Conservation (phyloP, 768 basidiomycete genomes). For the Boletus edulis region DNA sequence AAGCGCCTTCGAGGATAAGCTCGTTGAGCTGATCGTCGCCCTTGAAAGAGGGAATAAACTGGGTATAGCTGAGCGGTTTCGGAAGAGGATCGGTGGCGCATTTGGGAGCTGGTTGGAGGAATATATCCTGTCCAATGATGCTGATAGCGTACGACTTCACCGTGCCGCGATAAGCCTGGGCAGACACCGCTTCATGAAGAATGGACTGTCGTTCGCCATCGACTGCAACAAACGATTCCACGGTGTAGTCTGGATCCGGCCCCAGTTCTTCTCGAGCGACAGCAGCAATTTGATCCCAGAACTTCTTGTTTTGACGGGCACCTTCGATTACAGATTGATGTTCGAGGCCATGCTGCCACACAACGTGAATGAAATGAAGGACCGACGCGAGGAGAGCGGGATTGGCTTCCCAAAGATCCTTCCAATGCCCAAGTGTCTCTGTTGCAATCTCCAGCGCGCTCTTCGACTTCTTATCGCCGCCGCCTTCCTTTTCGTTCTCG, state of each 20-base stretch:
- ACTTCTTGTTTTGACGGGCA: slow-evolving; percentile 52
- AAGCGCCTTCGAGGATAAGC: slow-evolving; percentile 63
- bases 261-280: slow-evolving; percentile 70
- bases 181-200: slow-evolving; percentile 58
- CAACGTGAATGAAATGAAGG: slow-evolving; percentile 70
- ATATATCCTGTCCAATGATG: slow-evolving; percentile 73
- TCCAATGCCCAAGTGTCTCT: slow-evolving; percentile 67
- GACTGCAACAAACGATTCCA: slow-evolving; percentile 43
- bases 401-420: slow-evolving; percentile 71
- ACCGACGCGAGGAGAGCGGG: slow-evolving; percentile 74
- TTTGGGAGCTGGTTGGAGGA: slow-evolving; percentile 49
- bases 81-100: slow-evolving; percentile 33
- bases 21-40: slow-evolving; percentile 64
- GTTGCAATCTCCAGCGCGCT: slow-evolving; percentile 70
- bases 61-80: slow-evolving; percentile 60
- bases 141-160: slow-evolving; percentile 74
- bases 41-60: slow-evolving; percentile 56
- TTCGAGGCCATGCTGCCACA: slow-evolving; percentile 80
- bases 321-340: slow-evolving; percentile 58
- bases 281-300: slow-evolving; percentile 70
- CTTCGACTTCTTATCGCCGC: slow-evolving; percentile 31
- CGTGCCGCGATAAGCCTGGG: slow-evolving; percentile 65
- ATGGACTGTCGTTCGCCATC: slow-evolving; percentile 44
- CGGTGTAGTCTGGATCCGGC: slow-evolving; percentile 66
- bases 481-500: slow-evolving; percentile 20